Percentiles rank a stretch among this genome's conserved stretches.
Conservation (phyloP, 176 grass and related monocot genomes). For the Aegilops longissima region DNA sequence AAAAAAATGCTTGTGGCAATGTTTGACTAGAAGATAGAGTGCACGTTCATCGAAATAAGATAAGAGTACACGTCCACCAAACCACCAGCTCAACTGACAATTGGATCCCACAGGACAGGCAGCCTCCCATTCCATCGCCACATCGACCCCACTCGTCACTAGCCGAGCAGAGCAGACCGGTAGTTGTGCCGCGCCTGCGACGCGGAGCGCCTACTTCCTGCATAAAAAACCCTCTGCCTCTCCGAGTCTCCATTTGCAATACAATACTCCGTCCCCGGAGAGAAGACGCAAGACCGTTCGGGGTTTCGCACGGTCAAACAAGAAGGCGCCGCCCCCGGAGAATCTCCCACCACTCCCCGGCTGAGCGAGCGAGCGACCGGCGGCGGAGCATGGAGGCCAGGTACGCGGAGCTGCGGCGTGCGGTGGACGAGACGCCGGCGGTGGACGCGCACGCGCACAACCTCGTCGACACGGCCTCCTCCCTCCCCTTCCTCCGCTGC, state of each 20-base stretch:
- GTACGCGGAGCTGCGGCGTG: slow-evolving; percentile 59
- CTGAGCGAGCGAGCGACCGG: neutral
- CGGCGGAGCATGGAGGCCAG: slow-evolving; percentile 42
- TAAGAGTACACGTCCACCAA: neutral
- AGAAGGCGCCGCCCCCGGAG: neutral
- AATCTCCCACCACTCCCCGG: neutral
- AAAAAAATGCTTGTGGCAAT: neutral
- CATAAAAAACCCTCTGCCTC: neutral
- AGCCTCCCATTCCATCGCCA: no score
- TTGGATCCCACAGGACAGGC: neutral
- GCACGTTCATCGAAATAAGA: neutral
- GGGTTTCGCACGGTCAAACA: slow-evolving; percentile 8
- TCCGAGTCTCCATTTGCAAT: neutral
- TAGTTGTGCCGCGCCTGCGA: no score
- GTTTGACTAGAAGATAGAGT: neutral
- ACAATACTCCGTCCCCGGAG: neutral
- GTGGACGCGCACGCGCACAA: slow-evolving; percentile 94
- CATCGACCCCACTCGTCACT: no score
- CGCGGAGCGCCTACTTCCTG: neutral
- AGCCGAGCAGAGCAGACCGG: no score
- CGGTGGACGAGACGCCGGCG: slow-evolving; percentile 54
- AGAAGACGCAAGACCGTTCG: neutral
- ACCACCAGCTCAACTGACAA: neutral
- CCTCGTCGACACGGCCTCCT: slow-evolving; percentile 50
- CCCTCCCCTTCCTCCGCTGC: slow-evolving; percentile 79